Evolutionary conservation across 148 eudicot genomes (phyloP).

Genomic region (Spergularia bocconei): DNA sequence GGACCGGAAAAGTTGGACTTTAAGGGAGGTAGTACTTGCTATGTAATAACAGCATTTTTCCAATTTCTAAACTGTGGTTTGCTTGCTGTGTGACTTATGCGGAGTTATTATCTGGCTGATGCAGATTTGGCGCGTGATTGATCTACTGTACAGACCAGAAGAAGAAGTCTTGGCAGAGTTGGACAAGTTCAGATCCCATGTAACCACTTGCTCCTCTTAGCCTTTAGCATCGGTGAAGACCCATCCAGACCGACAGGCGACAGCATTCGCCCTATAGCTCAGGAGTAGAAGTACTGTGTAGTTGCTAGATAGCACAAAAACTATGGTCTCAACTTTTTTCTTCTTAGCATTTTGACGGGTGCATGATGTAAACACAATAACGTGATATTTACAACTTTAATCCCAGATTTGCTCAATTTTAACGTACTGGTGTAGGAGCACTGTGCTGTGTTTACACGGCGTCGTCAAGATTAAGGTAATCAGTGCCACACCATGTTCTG

Average conservation of each 20-base stretch:
- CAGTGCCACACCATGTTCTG: conserved; percentile 12
- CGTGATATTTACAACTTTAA: background rate
- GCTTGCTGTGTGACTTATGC: background rate
- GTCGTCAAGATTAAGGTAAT: background rate
- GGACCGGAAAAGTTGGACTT: too few relatives aligned
- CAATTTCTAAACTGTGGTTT: background rate
- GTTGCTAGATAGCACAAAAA: background rate
- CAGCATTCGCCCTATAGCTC: background rate
- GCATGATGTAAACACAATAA: background rate
- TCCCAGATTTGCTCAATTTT: background rate
- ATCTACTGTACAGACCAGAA: conserved; percentile 79
- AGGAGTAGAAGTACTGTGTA: conserved; percentile 1
- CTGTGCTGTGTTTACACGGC: background rate
- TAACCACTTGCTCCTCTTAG: conserved; percentile 43
- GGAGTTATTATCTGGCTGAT: background rate
- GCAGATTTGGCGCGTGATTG: conserved; percentile 97
- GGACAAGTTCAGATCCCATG: conserved; percentile 69
- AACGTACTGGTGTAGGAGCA: background rate
- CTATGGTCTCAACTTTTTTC: conserved; percentile 2
- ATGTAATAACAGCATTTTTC: background rate
- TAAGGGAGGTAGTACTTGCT: too few relatives aligned
- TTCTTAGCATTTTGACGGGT: background rate
- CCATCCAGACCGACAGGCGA: conserved; percentile 8
- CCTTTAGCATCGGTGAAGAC: background rate
- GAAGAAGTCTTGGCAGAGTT: conserved; percentile 81